Percentiles rank a stretch among this genome's conserved stretches.
phyloP scores from a whole-genome alignment of 306 rosid species.

The Medicago arabica region DNA sequence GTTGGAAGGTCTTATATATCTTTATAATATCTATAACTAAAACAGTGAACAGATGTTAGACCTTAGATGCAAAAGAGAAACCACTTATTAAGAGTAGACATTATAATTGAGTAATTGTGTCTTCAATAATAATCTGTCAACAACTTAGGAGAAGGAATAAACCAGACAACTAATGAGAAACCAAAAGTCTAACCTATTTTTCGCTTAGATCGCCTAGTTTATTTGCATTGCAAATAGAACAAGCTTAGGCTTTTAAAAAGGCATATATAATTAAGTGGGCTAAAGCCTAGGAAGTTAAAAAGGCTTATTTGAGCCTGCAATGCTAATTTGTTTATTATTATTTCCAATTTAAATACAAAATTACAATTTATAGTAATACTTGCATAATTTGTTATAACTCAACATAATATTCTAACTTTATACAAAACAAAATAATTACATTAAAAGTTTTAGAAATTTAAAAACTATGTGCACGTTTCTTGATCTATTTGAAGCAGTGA shows the following conservation, averaged over 20 bases:
- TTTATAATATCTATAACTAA: no score
- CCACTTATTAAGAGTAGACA: no score
- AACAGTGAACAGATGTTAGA: no score
- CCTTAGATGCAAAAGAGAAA: no score
- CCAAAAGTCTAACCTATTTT: background rate
- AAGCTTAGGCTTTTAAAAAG: background rate
- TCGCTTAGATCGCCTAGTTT: background rate
- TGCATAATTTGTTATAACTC: background rate
- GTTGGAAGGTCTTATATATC: no score
- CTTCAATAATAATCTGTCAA: background rate
- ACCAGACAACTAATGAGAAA: background rate
- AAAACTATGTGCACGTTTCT: background rate
- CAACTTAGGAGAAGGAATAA: background rate
- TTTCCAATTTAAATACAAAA: background rate
- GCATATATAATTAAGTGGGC: background rate
- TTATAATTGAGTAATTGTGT: background rate
- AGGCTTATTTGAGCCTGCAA: background rate
- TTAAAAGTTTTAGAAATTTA: background rate
- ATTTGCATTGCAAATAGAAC: conserved; percentile 5
- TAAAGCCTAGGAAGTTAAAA: background rate
- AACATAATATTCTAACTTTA: background rate
- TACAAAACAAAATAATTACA: background rate
- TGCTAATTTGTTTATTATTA: background rate
- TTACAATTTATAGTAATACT: background rate
- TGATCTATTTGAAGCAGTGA: background rate